Percentiles rank a stretch among this genome's conserved stretches.
Evolutionary conservation across 768 basidiomycete species (phyloP).

Genomic region (Termitomyces sp.): DNA sequence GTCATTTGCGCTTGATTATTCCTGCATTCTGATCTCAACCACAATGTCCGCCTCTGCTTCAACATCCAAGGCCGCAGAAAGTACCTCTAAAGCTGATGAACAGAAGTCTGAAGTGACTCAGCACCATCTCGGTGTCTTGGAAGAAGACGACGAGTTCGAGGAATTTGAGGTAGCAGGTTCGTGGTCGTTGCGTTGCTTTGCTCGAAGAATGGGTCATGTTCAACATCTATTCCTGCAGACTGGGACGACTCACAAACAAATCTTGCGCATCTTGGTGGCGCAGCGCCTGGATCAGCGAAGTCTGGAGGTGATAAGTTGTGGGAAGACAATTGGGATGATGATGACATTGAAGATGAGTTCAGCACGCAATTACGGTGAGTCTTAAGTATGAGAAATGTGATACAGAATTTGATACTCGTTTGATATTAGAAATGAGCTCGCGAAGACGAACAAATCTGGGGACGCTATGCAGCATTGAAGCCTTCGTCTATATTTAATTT

Average conservation of each 20-base stretch:
- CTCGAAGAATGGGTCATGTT: not conserved
- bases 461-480: constrained; percentile 56
- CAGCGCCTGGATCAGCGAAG: constrained; percentile 71
- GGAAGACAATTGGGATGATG: constrained; percentile 99
- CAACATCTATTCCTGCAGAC: constrained; percentile 42
- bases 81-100: constrained; percentile 36
- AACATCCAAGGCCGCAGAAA: constrained; percentile 46
- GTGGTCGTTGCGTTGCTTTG: constrained; percentile 14
- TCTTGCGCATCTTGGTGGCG: constrained; percentile 72
- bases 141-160: constrained; percentile 98
- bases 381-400: too few relatives aligned
- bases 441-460: constrained; percentile 50
- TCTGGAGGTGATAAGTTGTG: constrained; percentile 89
- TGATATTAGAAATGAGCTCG: constrained; percentile 56
- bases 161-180: constrained; percentile 85
- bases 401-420: not conserved
- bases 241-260: constrained; percentile 89
- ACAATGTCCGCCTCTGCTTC: constrained; percentile 46
- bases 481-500: not conserved
- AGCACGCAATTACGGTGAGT: constrained; percentile 90
- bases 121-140: constrained; percentile 82
- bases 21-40: constrained; percentile 2
- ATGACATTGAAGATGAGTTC: constrained; percentile 98
- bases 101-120: constrained; percentile 51
- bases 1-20: constrained; percentile 16